Evolutionary conservation across 2,329 filamentous ascomycete species (phyloP), one percentile per base, ranked within the genome.

Genomic region (Diaporthe batatas): DNA sequence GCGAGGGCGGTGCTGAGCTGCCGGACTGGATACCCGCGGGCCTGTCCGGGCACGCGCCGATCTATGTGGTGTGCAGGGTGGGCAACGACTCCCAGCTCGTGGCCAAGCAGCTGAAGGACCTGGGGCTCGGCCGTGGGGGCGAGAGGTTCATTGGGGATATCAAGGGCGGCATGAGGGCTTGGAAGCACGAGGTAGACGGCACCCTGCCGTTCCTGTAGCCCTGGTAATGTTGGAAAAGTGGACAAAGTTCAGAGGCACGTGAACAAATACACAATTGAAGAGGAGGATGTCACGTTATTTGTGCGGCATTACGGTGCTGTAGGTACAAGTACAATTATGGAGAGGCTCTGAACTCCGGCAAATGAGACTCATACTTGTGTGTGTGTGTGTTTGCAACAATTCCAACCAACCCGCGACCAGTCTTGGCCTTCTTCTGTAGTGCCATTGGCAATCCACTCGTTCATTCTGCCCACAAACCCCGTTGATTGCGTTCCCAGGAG

Each of bases 31-130:
- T 75, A 10, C 74, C 74, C 12, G 10, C 25, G n/a, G 79, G 82
- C 1, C 49, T 86, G 0, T 75, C 81, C 0, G 74, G 78, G 1
- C 82, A 88, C 42, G 84, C 85, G 2, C 88, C 91, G 0, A 90
- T 96, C 29, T 93, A 93, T 73, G 83, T 94, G 0, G 86, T 96
- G 0, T 96, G 94, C 76, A 86, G 93, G 39, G 85, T 93, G 1
- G 94, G 94, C 0, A 94, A 95, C 75, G 93, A 96, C 80, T 95
- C 93, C 14, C 94, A 96, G 79, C 76, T 94, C 25, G 91, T 91
- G 0, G 87, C 91, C 0, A 87, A 85, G 76, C 91, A 89, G 77
- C 83, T 96, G 72, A 91, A 92, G 77, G 88, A 92, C 18, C 78
- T 90, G 57, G 89, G 89, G 0, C 76, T 91, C 2, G 88, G 86